phyloP scores from a whole-genome alignment of 2,329 filamentous ascomycete genomes.

The Plenodomus tracheiphilus region DNA sequence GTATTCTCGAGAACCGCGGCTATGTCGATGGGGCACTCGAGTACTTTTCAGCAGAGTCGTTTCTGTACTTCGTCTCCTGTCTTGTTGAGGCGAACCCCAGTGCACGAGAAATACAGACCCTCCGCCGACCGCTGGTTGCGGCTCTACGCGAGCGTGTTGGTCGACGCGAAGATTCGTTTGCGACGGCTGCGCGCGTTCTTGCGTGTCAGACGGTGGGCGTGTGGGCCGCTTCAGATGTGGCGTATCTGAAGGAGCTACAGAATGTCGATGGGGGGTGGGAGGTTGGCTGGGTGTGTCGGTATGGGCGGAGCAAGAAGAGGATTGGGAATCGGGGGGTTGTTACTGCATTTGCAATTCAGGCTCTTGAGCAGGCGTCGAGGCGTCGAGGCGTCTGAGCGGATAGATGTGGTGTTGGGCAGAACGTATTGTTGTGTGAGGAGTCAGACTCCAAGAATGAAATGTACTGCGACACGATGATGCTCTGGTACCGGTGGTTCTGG shows the following conservation, averaged over 20 bases:
- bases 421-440: too few relatives aligned
- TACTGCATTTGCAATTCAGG: constrained; percentile 29
- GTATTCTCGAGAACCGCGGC: constrained; percentile 19
- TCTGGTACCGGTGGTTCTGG: too few relatives aligned
- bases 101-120: constrained; percentile 17
- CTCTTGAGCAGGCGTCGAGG: constrained; percentile 8
- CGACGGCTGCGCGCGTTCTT: constrained; percentile 32
- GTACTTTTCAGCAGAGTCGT: constrained; percentile 39
- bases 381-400: too few relatives aligned
- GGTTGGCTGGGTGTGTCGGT: constrained; percentile 26
- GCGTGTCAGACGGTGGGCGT: constrained; percentile 30
- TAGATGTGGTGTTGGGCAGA: too few relatives aligned
- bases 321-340: constrained; percentile 25
- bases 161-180: constrained; percentile 24
- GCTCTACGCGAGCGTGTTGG: constrained; percentile 31
- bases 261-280: constrained; percentile 43
- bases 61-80: constrained; percentile 35
- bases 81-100: constrained; percentile 23
- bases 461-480: too few relatives aligned
- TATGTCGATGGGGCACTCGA: constrained; percentile 40
- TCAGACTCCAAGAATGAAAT: too few relatives aligned
- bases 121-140: constrained; percentile 23
- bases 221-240: constrained; percentile 12
- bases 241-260: constrained; percentile 31
- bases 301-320: constrained; percentile 14